Conservation (phyloP, 768 basidiomycete genomes). For the Gelatoporia subvermispora region DNA sequence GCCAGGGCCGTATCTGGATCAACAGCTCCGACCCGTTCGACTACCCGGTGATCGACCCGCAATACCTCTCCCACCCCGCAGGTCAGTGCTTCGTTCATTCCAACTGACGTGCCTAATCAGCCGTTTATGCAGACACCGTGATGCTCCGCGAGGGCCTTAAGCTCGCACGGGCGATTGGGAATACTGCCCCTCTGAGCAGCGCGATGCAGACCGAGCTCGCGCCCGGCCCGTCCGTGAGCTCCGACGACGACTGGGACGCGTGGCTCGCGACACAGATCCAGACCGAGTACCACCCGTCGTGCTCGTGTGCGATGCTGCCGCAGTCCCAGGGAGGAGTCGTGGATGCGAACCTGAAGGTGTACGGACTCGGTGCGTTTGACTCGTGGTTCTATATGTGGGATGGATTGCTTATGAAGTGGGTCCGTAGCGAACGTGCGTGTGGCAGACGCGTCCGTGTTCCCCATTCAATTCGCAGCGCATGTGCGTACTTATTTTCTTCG, state of each 20-base stretch:
- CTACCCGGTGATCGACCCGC: conserved; percentile 57
- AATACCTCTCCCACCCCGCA: conserved; percentile 54
- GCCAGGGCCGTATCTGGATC: conserved; percentile 59
- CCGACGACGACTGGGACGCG: conserved; percentile 52
- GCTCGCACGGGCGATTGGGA: conserved; percentile 52
- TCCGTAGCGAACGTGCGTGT: conserved; percentile 48
- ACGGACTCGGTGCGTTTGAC: conserved; percentile 36
- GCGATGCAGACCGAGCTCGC: conserved; percentile 41
- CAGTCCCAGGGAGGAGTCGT: conserved; percentile 52
- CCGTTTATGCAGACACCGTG: conserved; percentile 30
- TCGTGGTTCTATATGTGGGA: not conserved
- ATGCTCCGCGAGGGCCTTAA: conserved; percentile 57
- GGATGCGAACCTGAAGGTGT: conserved; percentile 48
- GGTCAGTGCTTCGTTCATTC: conserved; percentile 25
- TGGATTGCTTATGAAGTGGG: not conserved
- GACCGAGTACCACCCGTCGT: conserved; percentile 59
- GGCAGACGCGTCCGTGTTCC: conserved; percentile 53
- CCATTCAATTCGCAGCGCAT: conserved; percentile 48
- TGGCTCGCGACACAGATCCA: conserved; percentile 41
- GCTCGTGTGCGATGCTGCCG: conserved; percentile 56
- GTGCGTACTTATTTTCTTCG: conserved; percentile 17
- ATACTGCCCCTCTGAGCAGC: conserved; percentile 44
- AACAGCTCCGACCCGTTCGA: conserved; percentile 57
- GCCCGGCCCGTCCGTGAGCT: conserved; percentile 46
- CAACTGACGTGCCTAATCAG: not conserved